Evolutionary conservation across 2,329 filamentous ascomycete genomes (phyloP), one percentile per base, ranked within the genome.

Genomic region (Aspergillus calidoustus): DNA sequence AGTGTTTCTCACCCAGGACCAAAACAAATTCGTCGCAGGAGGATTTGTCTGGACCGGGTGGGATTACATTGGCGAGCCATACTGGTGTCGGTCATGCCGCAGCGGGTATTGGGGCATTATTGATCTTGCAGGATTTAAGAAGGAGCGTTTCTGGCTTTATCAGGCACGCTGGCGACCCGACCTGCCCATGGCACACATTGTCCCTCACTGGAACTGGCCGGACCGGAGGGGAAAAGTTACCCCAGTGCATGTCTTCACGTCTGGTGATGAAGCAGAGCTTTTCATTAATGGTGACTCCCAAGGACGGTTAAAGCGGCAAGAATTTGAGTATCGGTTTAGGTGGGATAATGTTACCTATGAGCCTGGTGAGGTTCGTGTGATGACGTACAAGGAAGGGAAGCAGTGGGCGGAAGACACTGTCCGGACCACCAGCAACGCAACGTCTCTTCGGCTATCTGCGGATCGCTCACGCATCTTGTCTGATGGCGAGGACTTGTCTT

Each of bases 11-110:
- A 52, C 56, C 3, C 47, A 58, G 7, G 56, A 52, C 41, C 3
- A 38, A 22, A 23, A 60, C 46, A 30, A 52, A n/a, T 60, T 55
- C 28, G 58, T 60, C 8, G 58, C 34, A 4, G 58, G 58, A 3
- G 58, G 53, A 3, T 60, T 60, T 52, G 58, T 60, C 30, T 60
- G 58, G 58, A 41, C 58, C 9, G 58, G 58, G 3, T 60, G 52
- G 46, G 58, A 60, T 28, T 60, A 60, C 23, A 9, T 60, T 2
- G 58, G 58, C 9, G 58, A 60, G 28, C 58, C 58, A 9, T 55
- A 55, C 4, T 46, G 41, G n/a, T 60, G 41, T 11, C 31, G 44
- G 31, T 7, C 30, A 30, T 17, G 31, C 51, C 44, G 58, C 13
- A 60, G 58, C 31, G 34, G 41, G 3, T 60, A 60, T 22, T 60